A percentile compares a stretch with the other conserved stretches of the same genome.
Conservation (phyloP, 2,329 filamentous ascomycete genomes). For the Hypomyces rosellus region DNA sequence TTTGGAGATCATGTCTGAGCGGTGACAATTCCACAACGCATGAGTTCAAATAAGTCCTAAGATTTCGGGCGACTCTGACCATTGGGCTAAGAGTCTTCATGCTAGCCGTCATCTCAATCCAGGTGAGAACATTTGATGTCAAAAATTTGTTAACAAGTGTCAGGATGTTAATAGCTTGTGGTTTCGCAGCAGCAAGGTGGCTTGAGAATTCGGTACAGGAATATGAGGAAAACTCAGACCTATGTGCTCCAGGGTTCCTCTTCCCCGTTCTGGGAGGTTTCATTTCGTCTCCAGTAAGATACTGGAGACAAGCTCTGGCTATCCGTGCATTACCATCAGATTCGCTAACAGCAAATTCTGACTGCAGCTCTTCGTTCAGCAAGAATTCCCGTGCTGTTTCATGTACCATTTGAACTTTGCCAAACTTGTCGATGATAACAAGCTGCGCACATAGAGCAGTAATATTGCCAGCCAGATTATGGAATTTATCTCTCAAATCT, state of each 20-base stretch:
- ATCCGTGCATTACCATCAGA: conserved; percentile 25
- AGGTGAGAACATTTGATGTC: conserved; percentile 27
- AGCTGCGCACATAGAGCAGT: conserved; percentile 22
- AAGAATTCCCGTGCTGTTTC: conserved; percentile 31
- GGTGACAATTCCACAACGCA: conserved; percentile 15
- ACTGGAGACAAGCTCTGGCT: conserved; percentile 27
- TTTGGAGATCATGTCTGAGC: conserved; percentile 13
- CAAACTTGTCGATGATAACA: conserved; percentile 23
- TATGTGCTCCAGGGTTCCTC: conserved; percentile 12
- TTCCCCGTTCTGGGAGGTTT: conserved; percentile 22
- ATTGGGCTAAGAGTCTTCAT: no score
- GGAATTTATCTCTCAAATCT: conserved; percentile 13
- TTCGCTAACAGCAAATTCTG: conserved; percentile 21
- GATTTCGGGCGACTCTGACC: conserved; percentile 1
- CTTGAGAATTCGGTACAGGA: conserved; percentile 27
- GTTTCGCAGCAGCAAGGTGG: conserved; percentile 25
- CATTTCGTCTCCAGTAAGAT: conserved; percentile 29
- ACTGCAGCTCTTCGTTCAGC: conserved; percentile 16
- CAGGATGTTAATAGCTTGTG: conserved; percentile 17
- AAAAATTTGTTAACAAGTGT: conserved; percentile 24
- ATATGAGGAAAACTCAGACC: conserved; percentile 21
- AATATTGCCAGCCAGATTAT: conserved; percentile 16
- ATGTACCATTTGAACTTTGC: conserved; percentile 30
- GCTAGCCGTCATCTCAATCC: conserved; percentile 25
- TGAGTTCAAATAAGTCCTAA: conserved; percentile 16